A percentile compares a stretch with the other conserved stretches of the same genome.
phyloP scores from a whole-genome alignment of 495 filamentous ascomycete genomes.

The Xylaria castorea region DNA sequence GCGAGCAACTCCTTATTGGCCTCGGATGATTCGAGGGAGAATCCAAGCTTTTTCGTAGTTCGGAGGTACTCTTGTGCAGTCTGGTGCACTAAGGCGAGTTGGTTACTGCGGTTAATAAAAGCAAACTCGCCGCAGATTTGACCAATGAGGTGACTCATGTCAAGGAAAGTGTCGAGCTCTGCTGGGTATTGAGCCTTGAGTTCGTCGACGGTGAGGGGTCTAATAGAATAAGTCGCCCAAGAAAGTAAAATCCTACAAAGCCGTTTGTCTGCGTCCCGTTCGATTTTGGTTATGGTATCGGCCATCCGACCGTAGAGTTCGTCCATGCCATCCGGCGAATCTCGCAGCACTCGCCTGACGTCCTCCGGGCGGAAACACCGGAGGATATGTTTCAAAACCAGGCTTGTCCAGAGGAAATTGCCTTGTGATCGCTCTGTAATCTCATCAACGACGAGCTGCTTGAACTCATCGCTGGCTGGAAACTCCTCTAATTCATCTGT shows the following conservation, averaged over 20 bases:
- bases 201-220: slow-evolving; percentile 3
- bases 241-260: slow-evolving; percentile 5
- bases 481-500: slow-evolving; percentile 30
- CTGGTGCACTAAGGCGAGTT: slow-evolving; percentile 8
- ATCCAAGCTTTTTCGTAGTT: neutral
- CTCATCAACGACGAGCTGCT: slow-evolving; percentile 21
- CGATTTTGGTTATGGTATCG: neutral
- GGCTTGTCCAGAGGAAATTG: slow-evolving; percentile 38
- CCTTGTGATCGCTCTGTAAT: slow-evolving; percentile 33
- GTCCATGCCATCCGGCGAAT: slow-evolving; percentile 8
- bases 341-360: neutral
- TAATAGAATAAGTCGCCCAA: neutral
- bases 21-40: neutral
- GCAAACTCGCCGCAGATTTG: slow-evolving; percentile 17
- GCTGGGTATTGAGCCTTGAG: neutral
- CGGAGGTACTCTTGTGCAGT: slow-evolving; percentile 8
- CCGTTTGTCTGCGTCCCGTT: neutral
- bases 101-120: neutral
- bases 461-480: slow-evolving; percentile 28
- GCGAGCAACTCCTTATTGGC: slow-evolving; percentile 6
- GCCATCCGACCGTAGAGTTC: slow-evolving; percentile 11
- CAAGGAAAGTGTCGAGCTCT: neutral
- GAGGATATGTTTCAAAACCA: slow-evolving; percentile 16
- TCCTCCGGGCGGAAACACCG: slow-evolving; percentile 2
- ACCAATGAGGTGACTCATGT: neutral